Evolutionary conservation across 169 alveolate genomes (phyloP), one percentile per base, ranked within the genome.

Genomic region (Eimeria tenella): DNA sequence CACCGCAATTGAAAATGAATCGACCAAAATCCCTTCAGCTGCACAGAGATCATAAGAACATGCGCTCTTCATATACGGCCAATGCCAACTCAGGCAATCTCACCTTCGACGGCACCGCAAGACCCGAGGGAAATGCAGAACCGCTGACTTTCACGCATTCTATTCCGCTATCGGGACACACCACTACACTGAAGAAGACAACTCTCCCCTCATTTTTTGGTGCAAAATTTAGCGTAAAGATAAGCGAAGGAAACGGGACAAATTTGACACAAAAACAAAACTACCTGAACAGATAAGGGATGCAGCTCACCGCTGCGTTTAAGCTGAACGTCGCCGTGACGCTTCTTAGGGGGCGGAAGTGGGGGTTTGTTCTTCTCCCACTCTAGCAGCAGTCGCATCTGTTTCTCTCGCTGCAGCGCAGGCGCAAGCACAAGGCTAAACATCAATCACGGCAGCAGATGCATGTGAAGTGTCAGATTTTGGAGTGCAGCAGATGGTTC

Each of bases 1-100:
- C 91, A 98, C 97, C 83, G 98, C 96, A 73, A 99, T 96, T 21
- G 97, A 96, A 86, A 99, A 96, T 50, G 97, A 95, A 53, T 97
- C 98, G 50, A 98, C 97, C 91, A 95, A 92, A 49, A 97, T 97
- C 89, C 97, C 98, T 55, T 90, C 94, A 5, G 89, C 94, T 90
- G 94, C 94, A 49, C 81, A 65, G 10, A 50, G 71, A 10, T 9
- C 68, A 42, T 21, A 56, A 25, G 84, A 25, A 50, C 49, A 49
- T 74, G 42, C 60, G 42, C 25, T 31, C 42, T 31, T 31, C 0
- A 31, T 2, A 31, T 31, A 31, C 42, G 42, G 42, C 42, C 42
- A 31, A 31, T 31, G 42, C 42, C 42, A 31, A 31, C 42, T 31
- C 42, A 31, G 42, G 42, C 42, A 2, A 0, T 31, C 42, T 31